These are phyloP conservation scores for Mariannaea sp. DNA, from an alignment of 2,329 filamentous ascomycete species.

Conservation along the genomic window DNA sequence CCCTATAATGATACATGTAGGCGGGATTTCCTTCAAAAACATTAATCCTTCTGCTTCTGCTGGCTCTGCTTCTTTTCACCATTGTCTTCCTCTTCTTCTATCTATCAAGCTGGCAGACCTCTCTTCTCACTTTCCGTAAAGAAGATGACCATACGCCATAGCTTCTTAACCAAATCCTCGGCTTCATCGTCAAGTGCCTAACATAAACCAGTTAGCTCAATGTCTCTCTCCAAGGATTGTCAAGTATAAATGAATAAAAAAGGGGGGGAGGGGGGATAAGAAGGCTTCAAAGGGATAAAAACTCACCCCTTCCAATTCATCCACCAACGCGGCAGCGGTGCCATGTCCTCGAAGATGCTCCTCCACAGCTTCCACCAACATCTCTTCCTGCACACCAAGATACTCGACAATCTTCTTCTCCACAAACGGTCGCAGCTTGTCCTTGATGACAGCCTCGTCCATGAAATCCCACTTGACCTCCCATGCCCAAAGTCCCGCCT, in stretches of 20 bases:
- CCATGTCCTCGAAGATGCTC: slow-evolving; percentile 79
- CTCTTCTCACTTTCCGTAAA: slow-evolving; percentile 94
- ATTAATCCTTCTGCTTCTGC: neutral
- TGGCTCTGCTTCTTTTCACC: neutral
- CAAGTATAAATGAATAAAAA: too few relatives aligned
- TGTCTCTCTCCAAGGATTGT: too few relatives aligned
- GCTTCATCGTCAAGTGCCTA: slow-evolving; percentile 93
- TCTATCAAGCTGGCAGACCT: slow-evolving; percentile 69
- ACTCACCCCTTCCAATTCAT: slow-evolving; percentile 81
- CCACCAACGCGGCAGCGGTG: slow-evolving; percentile 78
- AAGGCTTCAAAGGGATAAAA: slow-evolving; percentile 1
- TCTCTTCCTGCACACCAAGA: slow-evolving; percentile 92
- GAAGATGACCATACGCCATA: slow-evolving; percentile 99
- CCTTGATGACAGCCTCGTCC: slow-evolving; percentile 77
- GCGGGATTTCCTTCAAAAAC: neutral
- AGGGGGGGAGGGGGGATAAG: neutral
- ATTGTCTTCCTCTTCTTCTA: neutral
- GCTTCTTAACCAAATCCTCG: slow-evolving; percentile 90
- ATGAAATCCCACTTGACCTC: slow-evolving; percentile 90
- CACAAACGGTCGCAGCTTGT: slow-evolving; percentile 91
- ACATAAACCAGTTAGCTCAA: slow-evolving; percentile 27
- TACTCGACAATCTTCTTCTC: slow-evolving; percentile 99
- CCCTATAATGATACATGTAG: neutral
- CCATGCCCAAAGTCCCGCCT: slow-evolving; percentile 89
- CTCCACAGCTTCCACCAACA: slow-evolving; percentile 91